Conservation (phyloP, 768 basidiomycete species). For the Porpolomopsis calyptriformis region DNA sequence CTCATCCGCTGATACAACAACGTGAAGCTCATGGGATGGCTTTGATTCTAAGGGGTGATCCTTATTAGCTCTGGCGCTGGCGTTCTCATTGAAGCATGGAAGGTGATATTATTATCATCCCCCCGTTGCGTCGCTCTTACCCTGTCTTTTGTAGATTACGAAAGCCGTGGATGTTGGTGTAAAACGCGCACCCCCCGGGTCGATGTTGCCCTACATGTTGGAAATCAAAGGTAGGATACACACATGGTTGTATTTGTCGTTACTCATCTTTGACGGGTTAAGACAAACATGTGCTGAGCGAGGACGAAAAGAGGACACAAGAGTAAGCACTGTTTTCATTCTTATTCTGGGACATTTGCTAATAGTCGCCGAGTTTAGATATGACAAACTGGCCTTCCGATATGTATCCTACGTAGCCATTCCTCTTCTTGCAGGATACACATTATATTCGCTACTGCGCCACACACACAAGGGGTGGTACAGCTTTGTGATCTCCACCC, state of each 20-base stretch:
- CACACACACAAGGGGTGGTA: conserved; percentile 92
- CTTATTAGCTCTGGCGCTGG: conserved; percentile 78
- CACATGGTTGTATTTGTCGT: neutral
- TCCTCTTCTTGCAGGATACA: conserved; percentile 68
- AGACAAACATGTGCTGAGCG: conserved; percentile 94
- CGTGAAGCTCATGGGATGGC: neutral
- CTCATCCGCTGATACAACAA: too few species aligned
- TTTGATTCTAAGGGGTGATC: conserved; percentile 76
- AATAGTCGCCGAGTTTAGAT: conserved; percentile 33
- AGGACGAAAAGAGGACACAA: conserved; percentile 96
- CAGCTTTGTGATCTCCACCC: conserved; percentile 85
- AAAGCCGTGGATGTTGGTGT: conserved; percentile 85
- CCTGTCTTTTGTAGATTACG: conserved; percentile 44
- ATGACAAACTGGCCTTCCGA: conserved; percentile 87
- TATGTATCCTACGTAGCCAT: conserved; percentile 87
- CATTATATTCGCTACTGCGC: conserved; percentile 70
- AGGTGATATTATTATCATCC: conserved; percentile 35
- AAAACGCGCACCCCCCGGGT: conserved; percentile 48
- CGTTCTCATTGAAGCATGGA: conserved; percentile 87
- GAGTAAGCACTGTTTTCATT: conserved; percentile 50
- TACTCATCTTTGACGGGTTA: neutral
- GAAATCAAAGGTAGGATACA: conserved; percentile 60
- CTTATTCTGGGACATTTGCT: conserved; percentile 4
- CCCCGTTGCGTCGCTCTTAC: conserved; percentile 9
- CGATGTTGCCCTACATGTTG: conserved; percentile 66